These are phyloP conservation scores for Colletotrichum chlorophyti DNA, from an alignment of 2,329 filamentous ascomycete genomes.

Conservation along the genomic window DNA sequence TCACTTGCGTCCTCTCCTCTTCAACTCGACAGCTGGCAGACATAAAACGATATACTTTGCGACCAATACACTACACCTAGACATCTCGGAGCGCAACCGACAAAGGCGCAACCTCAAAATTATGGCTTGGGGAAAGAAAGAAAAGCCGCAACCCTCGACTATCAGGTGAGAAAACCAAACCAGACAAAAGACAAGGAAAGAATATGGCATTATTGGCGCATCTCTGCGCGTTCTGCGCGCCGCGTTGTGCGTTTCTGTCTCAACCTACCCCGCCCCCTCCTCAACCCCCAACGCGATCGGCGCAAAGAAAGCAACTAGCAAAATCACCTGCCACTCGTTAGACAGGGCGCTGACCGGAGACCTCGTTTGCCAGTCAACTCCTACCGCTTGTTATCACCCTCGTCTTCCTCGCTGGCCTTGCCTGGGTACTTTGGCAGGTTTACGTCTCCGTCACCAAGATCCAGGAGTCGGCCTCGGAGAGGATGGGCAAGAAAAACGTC, in stretches of 20 bases:
- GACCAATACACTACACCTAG: no score
- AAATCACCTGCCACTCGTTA: no score
- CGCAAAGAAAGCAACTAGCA: no score
- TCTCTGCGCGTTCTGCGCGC: not conserved
- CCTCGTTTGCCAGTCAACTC: conserved; percentile 54
- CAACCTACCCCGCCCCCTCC: not conserved
- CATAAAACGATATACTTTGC: no score
- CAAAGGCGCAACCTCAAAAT: not conserved
- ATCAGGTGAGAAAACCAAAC: conserved; percentile 10
- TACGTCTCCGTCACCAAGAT: conserved; percentile 74
- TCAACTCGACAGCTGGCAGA: no score
- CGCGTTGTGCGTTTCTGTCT: not conserved
- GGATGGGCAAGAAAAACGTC: conserved; percentile 79
- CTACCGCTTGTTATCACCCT: conserved; percentile 73
- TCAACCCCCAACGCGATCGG: not conserved
- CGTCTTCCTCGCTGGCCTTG: conserved; percentile 60
- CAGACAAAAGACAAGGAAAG: not conserved
- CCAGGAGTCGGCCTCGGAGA: conserved; percentile 67
- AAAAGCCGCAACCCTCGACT: conserved; percentile 17
- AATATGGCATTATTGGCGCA: not conserved
- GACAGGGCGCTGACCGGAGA: not conserved
- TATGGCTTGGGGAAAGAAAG: conserved; percentile 28
- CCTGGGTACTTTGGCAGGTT: conserved; percentile 75
- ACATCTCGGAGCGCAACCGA: not conserved
- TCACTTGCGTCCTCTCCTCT: no score